Evolutionary conservation across 768 basidiomycete genomes (phyloP).

Genomic region (Hypholoma fasciculare): DNA sequence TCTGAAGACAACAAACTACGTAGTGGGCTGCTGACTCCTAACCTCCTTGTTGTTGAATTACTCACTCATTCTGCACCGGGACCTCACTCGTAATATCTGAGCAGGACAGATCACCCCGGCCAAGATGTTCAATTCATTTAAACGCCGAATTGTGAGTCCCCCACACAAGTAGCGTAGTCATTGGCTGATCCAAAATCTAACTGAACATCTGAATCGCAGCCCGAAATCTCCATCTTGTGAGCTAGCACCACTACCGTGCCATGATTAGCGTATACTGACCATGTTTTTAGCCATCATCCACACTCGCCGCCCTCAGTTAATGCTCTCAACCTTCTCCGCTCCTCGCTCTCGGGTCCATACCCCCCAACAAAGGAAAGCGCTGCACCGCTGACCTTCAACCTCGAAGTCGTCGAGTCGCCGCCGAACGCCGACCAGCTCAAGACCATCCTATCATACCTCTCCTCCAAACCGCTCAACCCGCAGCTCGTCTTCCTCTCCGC

Average conservation of each 20-base stretch:
- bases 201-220: constrained; percentile 26
- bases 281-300: constrained; percentile 54
- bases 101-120: not conserved
- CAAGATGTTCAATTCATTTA: constrained; percentile 26
- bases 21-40: too few species aligned
- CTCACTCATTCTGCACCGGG: too few species aligned
- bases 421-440: constrained; percentile 70
- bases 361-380: constrained; percentile 48
- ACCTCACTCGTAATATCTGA: too few species aligned
- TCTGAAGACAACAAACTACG: too few species aligned
- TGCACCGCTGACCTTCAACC: constrained; percentile 63
- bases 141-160: constrained; percentile 30
- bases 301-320: constrained; percentile 63
- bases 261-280: not conserved
- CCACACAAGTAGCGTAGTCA: not conserved
- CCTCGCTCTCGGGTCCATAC: constrained; percentile 61
- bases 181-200: too few species aligned
- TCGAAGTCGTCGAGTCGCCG: constrained; percentile 67
- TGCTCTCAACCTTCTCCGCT: constrained; percentile 59
- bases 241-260: constrained; percentile 16
- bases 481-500: constrained; percentile 56
- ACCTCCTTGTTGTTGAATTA: too few species aligned
- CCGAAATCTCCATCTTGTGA: constrained; percentile 70
- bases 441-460: constrained; percentile 65
- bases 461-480: constrained; percentile 37